Evolutionary conservation across 2,329 filamentous ascomycete species (phyloP).

Genomic region (Penicillium sp.): DNA sequence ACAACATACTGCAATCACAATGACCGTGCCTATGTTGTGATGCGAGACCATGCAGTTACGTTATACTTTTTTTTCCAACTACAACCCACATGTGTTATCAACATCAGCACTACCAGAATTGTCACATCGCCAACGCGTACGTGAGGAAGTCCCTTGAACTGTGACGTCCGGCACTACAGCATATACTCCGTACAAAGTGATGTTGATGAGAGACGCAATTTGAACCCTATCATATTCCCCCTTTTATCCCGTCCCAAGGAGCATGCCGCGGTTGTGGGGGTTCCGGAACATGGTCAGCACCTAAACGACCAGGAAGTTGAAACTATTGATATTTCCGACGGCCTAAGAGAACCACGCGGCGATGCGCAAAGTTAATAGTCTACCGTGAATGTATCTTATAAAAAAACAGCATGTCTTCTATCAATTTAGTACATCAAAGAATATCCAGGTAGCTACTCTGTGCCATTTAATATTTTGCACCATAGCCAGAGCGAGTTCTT

Average conservation of each 20-base stretch:
- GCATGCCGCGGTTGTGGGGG: constrained; percentile 1
- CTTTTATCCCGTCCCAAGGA: constrained; percentile 5
- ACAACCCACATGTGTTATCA: not conserved
- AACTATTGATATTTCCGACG: constrained; percentile 15
- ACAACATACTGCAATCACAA: constrained; percentile 2
- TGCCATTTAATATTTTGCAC: not conserved
- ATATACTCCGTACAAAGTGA: too few species aligned
- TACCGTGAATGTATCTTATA: not conserved
- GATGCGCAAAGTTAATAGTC: not conserved
- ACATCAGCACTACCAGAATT: not conserved
- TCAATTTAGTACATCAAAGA: not conserved
- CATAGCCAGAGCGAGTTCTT: not conserved
- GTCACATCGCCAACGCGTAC: not conserved
- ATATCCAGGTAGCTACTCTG: not conserved
- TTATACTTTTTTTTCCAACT: not conserved
- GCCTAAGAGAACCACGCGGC: not conserved
- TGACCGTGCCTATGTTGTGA: not conserved
- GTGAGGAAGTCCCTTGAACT: not conserved
- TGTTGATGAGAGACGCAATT: not conserved
- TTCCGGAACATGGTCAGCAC: constrained; percentile 1
- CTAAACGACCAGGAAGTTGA: constrained; percentile 8
- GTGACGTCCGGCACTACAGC: not conserved
- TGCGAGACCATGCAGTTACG: not conserved
- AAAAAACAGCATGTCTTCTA: not conserved
- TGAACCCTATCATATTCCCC: constrained; percentile 4